Conservation (phyloP, 495 filamentous ascomycete genomes). For the Articulospora tetracladia region DNA sequence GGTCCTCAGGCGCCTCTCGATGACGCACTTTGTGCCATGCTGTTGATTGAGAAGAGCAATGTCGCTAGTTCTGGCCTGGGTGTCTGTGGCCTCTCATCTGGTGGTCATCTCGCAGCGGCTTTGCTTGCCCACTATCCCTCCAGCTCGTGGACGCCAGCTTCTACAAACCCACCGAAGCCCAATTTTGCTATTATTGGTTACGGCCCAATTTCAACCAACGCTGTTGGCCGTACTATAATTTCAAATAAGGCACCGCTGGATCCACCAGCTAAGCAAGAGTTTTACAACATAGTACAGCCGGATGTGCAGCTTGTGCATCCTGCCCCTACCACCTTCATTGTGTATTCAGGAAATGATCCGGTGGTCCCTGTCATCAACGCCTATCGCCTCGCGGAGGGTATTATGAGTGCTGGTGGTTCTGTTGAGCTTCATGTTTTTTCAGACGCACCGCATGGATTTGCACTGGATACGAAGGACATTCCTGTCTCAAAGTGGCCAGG, state of each 20-base stretch:
- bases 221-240: constrained; percentile 15
- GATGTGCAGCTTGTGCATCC: constrained; percentile 15
- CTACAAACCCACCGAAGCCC: neutral
- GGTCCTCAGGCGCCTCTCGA: constrained; percentile 16
- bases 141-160: neutral
- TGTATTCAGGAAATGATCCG: constrained; percentile 20
- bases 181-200: constrained; percentile 19
- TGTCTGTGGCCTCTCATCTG: constrained; percentile 19
- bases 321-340: constrained; percentile 17
- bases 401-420: constrained; percentile 8
- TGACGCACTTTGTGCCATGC: constrained; percentile 12
- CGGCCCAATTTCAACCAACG: constrained; percentile 22
- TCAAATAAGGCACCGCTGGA: constrained; percentile 13
- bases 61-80: constrained; percentile 2
- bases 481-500: constrained; percentile 14
- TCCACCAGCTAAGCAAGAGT: constrained; percentile 19
- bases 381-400: constrained; percentile 13
- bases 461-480: constrained; percentile 12
- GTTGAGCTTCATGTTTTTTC: constrained; percentile 21
- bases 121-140: constrained; percentile 16
- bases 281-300: constrained; percentile 16
- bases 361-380: constrained; percentile 20
- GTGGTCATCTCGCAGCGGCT: constrained; percentile 19
- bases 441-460: constrained; percentile 23
- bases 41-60: neutral